phyloP scores from a whole-genome alignment of 306 rosid genomes.

The Clitoria ternatea region DNA sequence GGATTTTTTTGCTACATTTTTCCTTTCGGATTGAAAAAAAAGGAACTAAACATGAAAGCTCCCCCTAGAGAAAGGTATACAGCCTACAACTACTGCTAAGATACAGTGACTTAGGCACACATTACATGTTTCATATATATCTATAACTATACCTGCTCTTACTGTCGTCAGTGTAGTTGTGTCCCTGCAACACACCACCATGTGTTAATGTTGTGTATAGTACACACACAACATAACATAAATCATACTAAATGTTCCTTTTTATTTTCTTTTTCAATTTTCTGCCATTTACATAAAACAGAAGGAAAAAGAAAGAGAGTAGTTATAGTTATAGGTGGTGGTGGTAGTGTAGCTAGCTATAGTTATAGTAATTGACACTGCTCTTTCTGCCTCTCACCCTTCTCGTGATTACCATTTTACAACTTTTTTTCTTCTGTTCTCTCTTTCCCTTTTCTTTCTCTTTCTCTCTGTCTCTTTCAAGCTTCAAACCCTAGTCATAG shows the following conservation, averaged over 20 bases:
- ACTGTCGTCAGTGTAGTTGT: not conserved
- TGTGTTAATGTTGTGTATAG: conserved; percentile 23
- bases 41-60: not conserved
- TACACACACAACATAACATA: not conserved
- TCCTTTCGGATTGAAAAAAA: no score
- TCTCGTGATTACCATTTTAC: conserved; percentile 69
- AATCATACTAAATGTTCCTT: not conserved
- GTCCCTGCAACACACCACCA: conserved; percentile 15
- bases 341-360: not conserved
- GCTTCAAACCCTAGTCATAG: conserved; percentile 34
- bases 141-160: not conserved
- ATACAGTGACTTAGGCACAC: not conserved
- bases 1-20: no score
- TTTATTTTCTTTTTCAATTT: no score
- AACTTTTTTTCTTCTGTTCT: conserved; percentile 29
- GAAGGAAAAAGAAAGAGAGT: not conserved
- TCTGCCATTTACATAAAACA: not conserved
- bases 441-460: conserved; percentile 33
- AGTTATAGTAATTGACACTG: conserved; percentile 1
- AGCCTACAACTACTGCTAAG: not conserved
- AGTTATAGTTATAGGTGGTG: not conserved
- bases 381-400: conserved; percentile 31
- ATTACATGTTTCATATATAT: not conserved
- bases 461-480: not conserved
- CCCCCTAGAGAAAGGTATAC: no score